Base-by-base conservation (phyloP, 768 basidiomycete species). In the Steccherinum ochraceum region DNA sequence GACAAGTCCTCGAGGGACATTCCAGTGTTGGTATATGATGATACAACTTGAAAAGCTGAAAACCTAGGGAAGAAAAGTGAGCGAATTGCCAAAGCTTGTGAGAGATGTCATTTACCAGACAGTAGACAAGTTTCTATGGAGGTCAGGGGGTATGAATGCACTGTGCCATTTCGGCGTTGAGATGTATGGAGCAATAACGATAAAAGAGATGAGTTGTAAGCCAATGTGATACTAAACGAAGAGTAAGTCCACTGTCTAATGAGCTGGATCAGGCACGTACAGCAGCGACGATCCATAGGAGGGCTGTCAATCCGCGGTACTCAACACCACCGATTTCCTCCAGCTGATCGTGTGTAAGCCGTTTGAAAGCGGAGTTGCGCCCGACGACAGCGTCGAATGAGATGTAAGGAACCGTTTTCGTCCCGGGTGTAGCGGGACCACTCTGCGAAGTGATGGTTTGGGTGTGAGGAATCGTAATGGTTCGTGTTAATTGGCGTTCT, bases 281-380 rank as follows among this genome's bases (percentile, higher is more conserved):
- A 26, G 69, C 63, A 11, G 77, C 77, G 30, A 95, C 80, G 50
- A 94, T 78, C 86, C 89, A 94, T 10, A 93, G 70, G 46, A 96
- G 65, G 2, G 85, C 80, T 41, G 83, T 84, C 55, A 96, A 69
- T 12, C 87, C 89, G 10, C 93, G 78, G 62, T 89, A 98, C 64
- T 99, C 95, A 5, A 96, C 86, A 18, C 95, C 94, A 3, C 93
- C 93, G 3, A 98, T 70, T 64, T 96, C 92, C 57, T 95, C 93
- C 58, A 89, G 70, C 61, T 97, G 88, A 44, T 93, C 90, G 18
- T 78, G 74, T 0, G 84, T 89, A 48, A 95, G 68, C 56, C 66
- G 71, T 30, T 78, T 75, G 56, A 90, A 90, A 2, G 70, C 69
- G 2, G 87, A 91, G 63, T 94, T 95, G 26, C 83, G 77, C 0